These are phyloP conservation scores for Capsella bursapastoris DNA, from an alignment of 345 rosid genomes.

Conservation along the genomic window DNA sequence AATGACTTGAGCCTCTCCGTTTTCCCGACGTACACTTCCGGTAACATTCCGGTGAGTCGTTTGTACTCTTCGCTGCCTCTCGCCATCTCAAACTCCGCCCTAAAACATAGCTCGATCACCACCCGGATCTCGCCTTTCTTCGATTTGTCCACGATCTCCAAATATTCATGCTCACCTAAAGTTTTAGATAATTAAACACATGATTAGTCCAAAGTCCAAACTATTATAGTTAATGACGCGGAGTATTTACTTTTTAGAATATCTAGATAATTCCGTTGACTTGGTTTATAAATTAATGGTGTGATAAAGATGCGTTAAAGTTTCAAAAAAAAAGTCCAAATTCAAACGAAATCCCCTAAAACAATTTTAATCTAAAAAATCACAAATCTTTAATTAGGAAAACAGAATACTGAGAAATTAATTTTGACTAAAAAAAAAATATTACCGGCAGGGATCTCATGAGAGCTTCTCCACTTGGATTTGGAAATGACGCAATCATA, in stretches of 20 bases:
- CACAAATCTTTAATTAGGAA: neutral
- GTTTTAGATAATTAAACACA: neutral
- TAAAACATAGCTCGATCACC: constrained; percentile 74
- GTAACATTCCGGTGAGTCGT: constrained; percentile 50
- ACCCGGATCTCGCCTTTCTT: constrained; percentile 65
- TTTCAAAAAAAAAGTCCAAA: constrained; percentile 3
- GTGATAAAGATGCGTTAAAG: neutral
- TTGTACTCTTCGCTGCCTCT: constrained; percentile 72
- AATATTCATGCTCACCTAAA: constrained; percentile 71
- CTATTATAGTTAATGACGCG: no score
- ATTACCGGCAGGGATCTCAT: constrained; percentile 73
- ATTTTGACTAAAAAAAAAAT: neutral
- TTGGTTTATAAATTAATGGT: neutral
- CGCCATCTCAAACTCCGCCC: constrained; percentile 83
- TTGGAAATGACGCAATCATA: constrained; percentile 64
- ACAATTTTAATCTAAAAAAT: neutral
- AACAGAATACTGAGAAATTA: constrained; percentile 7
- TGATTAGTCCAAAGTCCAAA: constrained; percentile 25
- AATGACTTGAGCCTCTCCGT: constrained; percentile 66
- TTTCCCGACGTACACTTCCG: constrained; percentile 79
- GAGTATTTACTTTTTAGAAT: neutral
- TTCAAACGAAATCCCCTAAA: neutral
- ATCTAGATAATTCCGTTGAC: constrained; percentile 23
- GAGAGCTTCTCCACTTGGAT: constrained; percentile 84
- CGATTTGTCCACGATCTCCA: constrained; percentile 65